Percentiles rank a stretch among this genome's conserved stretches.
Evolutionary conservation across 2,329 filamentous ascomycete species (phyloP).

Genomic region (Lojkania enalia): DNA sequence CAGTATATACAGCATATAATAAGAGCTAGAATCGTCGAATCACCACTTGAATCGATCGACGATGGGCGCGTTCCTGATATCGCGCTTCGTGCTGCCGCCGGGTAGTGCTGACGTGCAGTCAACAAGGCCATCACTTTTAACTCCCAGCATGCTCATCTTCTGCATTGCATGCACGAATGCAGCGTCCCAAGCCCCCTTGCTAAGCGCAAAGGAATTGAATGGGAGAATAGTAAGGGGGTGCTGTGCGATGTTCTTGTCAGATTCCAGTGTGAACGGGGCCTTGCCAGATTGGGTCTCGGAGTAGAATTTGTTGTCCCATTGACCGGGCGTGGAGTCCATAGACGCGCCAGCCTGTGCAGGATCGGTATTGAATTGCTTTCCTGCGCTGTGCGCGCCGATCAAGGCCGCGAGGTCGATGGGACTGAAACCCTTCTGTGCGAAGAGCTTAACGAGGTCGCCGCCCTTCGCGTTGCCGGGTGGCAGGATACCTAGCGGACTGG

Average conservation of each 20-base stretch:
- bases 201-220: slow-evolving; percentile 29
- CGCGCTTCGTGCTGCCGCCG: slow-evolving; percentile 35
- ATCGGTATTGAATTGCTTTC: slow-evolving; percentile 32
- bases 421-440: slow-evolving; percentile 43
- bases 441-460: slow-evolving; percentile 31
- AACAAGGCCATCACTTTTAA: slow-evolving; percentile 22
- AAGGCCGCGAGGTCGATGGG: slow-evolving; percentile 44
- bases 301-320: slow-evolving; percentile 45
- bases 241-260: slow-evolving; percentile 34
- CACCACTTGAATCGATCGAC: slow-evolving; percentile 25
- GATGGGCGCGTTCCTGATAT: slow-evolving; percentile 33
- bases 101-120: slow-evolving; percentile 42
- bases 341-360: slow-evolving; percentile 28
- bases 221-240: slow-evolving; percentile 23
- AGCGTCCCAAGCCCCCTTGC: slow-evolving; percentile 31
- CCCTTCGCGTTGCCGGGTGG: slow-evolving; percentile 21
- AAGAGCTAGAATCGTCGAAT: no score
- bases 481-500: slow-evolving; percentile 28
- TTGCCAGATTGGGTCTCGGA: slow-evolving; percentile 32
- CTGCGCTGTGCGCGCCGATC: slow-evolving; percentile 43
- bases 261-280: slow-evolving; percentile 33
- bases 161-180: slow-evolving; percentile 42
- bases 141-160: slow-evolving; percentile 44
- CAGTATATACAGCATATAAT: no score
- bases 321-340: slow-evolving; percentile 41